Base-by-base conservation (phyloP, 2,329 filamentous ascomycete species). In the Fusarium albosuccineum region DNA sequence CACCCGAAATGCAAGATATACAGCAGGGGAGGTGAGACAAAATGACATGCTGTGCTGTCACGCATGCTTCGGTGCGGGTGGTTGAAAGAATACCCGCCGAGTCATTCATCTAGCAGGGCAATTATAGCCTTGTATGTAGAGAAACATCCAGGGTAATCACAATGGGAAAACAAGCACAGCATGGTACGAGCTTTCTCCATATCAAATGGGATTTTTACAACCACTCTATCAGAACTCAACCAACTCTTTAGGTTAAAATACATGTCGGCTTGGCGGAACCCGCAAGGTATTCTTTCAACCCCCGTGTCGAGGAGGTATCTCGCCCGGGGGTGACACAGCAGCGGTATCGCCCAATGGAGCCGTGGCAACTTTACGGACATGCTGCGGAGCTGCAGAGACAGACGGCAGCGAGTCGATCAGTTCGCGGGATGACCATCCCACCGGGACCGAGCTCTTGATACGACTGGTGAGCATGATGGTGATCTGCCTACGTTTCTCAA, bases 311-410 rank as follows among this genome's bases (percentile, higher is more conserved):
- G 39, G 59, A 68, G 62, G 46, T 57, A 51, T 66, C 54, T 62
- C 33, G 44, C 62, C 60, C 29, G 26, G 46, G 65, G 65, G 17
- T 66, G 60, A 57, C 58, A 60, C 59, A 64, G 60, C 62, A 45
- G 57, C 41, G 42, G 41, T 54, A 54, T 60, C 57, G 44, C 61
- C 66, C 68, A 72, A 73, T 70, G 34, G 44, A 60, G 61, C 55
- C 39, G 51, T 53, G 57, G 48, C 50, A 60, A 56, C 48, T 64
- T 60, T 56, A 42, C 48, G 68, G 57, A 50, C 55, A 66, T 48
- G 60, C 49, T 49, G 54, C 26, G 40, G 40, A 40, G 64, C 56
- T 66, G 55, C 64, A 68, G 22, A 26, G 50, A 50, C 37, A 36
- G n/a, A n/a, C n/a, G n/a, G n/a, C n/a, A n/a, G n/a, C n/a, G 56